A percentile compares a stretch with the other conserved stretches of the same genome.
phyloP scores from a whole-genome alignment of 2,329 filamentous ascomycete genomes.

The Aspergillus alliaceus region DNA sequence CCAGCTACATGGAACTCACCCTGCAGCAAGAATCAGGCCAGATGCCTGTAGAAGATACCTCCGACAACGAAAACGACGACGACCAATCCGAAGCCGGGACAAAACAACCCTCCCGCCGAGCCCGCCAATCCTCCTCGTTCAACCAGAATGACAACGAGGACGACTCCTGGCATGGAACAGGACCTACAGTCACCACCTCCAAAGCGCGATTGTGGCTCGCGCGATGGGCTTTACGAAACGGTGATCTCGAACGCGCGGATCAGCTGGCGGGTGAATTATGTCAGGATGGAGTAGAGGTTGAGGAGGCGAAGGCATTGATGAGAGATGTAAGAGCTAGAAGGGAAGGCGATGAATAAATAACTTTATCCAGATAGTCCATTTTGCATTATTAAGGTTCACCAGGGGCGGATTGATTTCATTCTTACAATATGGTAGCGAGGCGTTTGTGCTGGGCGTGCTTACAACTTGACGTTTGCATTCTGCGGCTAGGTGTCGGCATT shows the following conservation, averaged over 20 bases:
- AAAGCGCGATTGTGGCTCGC: conserved; percentile 95
- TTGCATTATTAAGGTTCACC: neutral
- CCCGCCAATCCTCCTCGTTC: conserved; percentile 25
- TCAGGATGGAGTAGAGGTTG: conserved; percentile 93
- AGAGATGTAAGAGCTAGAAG: conserved; percentile 79
- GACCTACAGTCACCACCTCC: conserved; percentile 87
- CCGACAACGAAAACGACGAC: conserved; percentile 34
- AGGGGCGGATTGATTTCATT: neutral
- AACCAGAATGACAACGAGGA: conserved; percentile 41
- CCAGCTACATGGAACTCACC: conserved; percentile 93
- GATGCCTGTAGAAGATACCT: conserved; percentile 36
- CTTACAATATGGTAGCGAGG: conserved; percentile 11
- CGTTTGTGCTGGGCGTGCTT: conserved; percentile 4
- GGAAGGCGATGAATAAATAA: conserved; percentile 44
- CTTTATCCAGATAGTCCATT: neutral
- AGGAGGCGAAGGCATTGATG: conserved; percentile 92
- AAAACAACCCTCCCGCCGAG: conserved; percentile 28
- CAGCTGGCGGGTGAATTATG: conserved; percentile 86
- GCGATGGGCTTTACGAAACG: conserved; percentile 71
- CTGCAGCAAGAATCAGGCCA: conserved; percentile 86
- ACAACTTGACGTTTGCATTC: neutral
- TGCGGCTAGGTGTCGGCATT: neutral
- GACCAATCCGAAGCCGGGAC: conserved; percentile 34
- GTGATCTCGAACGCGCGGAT: conserved; percentile 74
- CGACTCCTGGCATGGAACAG: conserved; percentile 60